A percentile compares a stretch with the other conserved stretches of the same genome.
These are phyloP conservation scores for Wickerhamiella azymoides DNA, from an alignment of 805 yeast genomes.

Conservation along the genomic window DNA sequence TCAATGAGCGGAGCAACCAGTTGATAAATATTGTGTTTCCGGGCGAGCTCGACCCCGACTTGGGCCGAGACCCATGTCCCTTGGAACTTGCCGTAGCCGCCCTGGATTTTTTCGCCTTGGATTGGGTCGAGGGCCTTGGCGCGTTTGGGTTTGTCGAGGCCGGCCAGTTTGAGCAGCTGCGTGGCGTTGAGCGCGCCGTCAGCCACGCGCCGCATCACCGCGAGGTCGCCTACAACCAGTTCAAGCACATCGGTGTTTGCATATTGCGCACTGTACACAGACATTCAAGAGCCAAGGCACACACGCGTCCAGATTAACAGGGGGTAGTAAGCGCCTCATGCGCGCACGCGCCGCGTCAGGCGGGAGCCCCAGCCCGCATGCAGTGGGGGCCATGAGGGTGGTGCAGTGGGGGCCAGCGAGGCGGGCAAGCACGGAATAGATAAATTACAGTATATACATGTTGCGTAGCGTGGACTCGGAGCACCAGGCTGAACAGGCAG, in stretches of 20 bases:
- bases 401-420: no score
- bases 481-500: neutral
- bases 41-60: constrained; percentile 44
- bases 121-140: constrained; percentile 51
- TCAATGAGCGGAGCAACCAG: constrained; percentile 36
- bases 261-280: constrained; percentile 44
- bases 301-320: no score
- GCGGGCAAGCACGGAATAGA: no score
- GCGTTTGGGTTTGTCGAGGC: constrained; percentile 49
- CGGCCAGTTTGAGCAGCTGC: constrained; percentile 54
- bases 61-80: constrained; percentile 42
- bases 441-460: neutral
- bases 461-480: neutral
- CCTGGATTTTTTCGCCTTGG: constrained; percentile 60
- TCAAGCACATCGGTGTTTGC: constrained; percentile 49
- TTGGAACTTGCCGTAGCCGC: constrained; percentile 62
- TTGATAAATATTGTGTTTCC: constrained; percentile 44
- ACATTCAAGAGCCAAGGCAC: neutral
- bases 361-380: no score
- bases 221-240: constrained; percentile 44
- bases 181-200: constrained; percentile 64
- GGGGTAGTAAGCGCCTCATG: no score
- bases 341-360: no score
- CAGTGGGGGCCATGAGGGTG: no score
- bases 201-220: constrained; percentile 49